Evolutionary conservation across 305 asterid species (phyloP), one percentile per base, ranked within the genome.

Genomic region (Plantago coronopus): DNA sequence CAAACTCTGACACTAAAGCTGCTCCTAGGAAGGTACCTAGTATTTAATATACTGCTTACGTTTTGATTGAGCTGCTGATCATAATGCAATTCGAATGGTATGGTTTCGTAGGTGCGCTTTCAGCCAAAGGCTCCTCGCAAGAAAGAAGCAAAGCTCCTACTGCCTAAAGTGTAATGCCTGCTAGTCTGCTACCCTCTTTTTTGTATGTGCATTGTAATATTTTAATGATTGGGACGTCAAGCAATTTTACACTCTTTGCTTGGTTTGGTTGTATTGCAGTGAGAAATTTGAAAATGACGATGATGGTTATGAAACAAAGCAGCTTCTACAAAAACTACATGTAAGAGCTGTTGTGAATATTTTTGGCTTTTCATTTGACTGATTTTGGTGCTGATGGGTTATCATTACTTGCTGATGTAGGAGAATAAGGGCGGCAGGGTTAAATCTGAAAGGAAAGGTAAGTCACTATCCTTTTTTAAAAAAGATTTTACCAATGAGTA

Each of bases 101-200:
- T 61, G 5, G 23, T 61, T 20, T 42, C 48, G 44, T 55, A 91
- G 95, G 78, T 88, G 74, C 86, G 62, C 67, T 91, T 79, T 72
- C 82, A 82, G 43, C 96, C 96, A 7, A 88, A 88, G 75, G 86
- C 78, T 68, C 95, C 96, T 61, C 87, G 80, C 34, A 83, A 86
- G 70, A 81, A 78, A 74, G 88, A 73, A 10, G 64, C 50, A 27
- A 86, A 81, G 65, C 66, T 70, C 42, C 74, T 72, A 58, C 66
- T 78, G 47, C 76, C 83, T 49, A 91, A 88, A 80, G 77, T 37
- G 95, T 91, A 86, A 79, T 64, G 29, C 21, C 74, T 1, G 16
- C 13, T n/a, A n/a, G n/a, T n/a, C n/a, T n/a, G n/a, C 12, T 53
- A 12, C 25, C 58, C 0, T 53, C 25, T 23, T 37, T 23, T 37